phyloP scores from a whole-genome alignment of 768 basidiomycete species.

The Neoboletus magnificus region DNA sequence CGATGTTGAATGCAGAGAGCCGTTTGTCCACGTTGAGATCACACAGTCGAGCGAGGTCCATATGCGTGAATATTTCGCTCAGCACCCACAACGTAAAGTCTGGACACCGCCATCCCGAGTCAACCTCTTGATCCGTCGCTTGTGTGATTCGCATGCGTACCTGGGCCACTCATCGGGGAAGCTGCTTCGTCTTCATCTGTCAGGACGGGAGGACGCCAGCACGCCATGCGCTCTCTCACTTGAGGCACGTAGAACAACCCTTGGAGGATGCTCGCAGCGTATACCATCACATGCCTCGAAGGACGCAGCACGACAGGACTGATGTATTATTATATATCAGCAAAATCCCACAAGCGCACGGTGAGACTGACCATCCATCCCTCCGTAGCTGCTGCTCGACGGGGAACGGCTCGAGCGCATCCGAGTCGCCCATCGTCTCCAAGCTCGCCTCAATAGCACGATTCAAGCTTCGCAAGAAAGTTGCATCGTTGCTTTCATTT shows the following conservation, averaged over 20 bases:
- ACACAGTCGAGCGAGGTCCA: constrained; percentile 62
- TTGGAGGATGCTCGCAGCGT: constrained; percentile 54
- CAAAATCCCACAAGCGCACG: neutral
- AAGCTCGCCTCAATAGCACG: constrained; percentile 73
- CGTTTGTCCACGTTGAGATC: constrained; percentile 53
- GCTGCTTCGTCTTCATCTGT: constrained; percentile 14
- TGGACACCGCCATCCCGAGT: constrained; percentile 19
- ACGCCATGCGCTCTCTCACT: constrained; percentile 46
- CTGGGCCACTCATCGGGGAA: constrained; percentile 33
- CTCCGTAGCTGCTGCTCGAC: constrained; percentile 52
- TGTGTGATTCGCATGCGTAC: constrained; percentile 30
- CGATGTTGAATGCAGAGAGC: constrained; percentile 45
- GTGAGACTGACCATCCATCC: constrained; percentile 52
- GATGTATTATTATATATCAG: constrained; percentile 3
- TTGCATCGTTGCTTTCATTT: constrained; percentile 38
- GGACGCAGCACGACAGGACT: constrained; percentile 76
- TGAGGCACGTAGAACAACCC: constrained; percentile 70
- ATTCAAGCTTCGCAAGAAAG: constrained; percentile 61
- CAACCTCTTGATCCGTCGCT: neutral
- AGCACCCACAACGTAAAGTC: constrained; percentile 53
- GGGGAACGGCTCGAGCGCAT: constrained; percentile 51
- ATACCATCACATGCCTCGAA: constrained; percentile 45
- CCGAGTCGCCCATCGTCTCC: constrained; percentile 43
- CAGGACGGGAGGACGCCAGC: constrained; percentile 33
- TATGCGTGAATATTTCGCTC: constrained; percentile 63